These are phyloP conservation scores for Fusarium nematophilum DNA, from an alignment of 2,329 filamentous ascomycete genomes.

Conservation along the genomic window DNA sequence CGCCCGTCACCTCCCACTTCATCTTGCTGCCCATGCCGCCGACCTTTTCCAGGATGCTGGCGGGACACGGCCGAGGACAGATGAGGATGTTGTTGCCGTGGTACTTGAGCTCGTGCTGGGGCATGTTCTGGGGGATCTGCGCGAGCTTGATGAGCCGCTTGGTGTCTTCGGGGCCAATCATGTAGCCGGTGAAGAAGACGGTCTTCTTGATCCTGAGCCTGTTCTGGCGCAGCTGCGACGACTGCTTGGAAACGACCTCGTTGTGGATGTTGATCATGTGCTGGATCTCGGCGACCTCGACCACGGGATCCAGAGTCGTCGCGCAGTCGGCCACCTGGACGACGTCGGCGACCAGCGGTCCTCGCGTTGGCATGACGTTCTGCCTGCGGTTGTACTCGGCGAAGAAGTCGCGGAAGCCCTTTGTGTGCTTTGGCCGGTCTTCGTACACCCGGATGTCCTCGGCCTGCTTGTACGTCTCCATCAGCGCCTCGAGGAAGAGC, in stretches of 20 bases:
- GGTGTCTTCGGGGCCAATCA: conserved; percentile 78
- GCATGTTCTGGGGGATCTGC: conserved; percentile 68
- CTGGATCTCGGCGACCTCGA: conserved; percentile 86
- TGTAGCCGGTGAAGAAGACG: conserved; percentile 92
- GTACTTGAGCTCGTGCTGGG: conserved; percentile 78
- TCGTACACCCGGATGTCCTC: conserved; percentile 85
- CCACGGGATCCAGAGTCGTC: conserved; percentile 78
- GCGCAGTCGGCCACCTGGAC: conserved; percentile 85
- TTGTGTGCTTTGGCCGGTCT: conserved; percentile 75
- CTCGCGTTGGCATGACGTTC: conserved; percentile 63
- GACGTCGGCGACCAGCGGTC: conserved; percentile 80
- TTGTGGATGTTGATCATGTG: conserved; percentile 93
- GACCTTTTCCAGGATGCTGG: conserved; percentile 80
- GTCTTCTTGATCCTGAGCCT: conserved; percentile 82
- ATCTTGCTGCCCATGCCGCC: conserved; percentile 88
- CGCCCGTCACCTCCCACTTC: conserved; percentile 84
- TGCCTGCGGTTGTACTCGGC: conserved; percentile 76
- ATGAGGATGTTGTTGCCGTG: conserved; percentile 95
- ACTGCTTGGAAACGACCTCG: conserved; percentile 52
- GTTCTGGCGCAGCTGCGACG: conserved; percentile 51
- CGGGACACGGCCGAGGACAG: conserved; percentile 78
- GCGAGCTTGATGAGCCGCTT: conserved; percentile 78
- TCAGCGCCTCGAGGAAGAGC: conserved; percentile 79
- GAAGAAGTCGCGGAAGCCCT: conserved; percentile 88
- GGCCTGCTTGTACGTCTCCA: conserved; percentile 86